These are phyloP conservation scores for Inga oerstediana DNA, from an alignment of 306 rosid species.

Conservation along the genomic window DNA sequence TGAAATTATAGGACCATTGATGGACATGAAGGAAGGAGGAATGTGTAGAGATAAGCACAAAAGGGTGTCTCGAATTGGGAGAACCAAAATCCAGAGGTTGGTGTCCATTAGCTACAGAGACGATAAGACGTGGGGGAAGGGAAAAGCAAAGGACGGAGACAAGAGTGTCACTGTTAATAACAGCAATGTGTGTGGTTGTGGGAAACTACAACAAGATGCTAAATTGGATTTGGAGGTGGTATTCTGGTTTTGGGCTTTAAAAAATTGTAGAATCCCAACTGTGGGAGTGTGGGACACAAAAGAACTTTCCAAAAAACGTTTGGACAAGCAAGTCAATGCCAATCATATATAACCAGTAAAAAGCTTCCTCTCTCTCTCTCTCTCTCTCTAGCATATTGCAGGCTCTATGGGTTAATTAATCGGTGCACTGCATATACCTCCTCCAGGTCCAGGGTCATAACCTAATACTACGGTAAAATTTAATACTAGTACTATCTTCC, in stretches of 20 bases:
- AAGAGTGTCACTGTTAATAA: conserved; percentile 2
- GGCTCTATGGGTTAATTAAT: neutral
- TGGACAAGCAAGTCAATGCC: conserved; percentile 94
- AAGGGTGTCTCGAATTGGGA: conserved; percentile 37
- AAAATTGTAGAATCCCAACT: conserved; percentile 47
- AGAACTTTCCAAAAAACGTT: conserved; percentile 83
- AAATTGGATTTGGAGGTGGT: neutral
- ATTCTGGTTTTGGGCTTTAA: conserved; percentile 38
- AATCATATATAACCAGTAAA: conserved; percentile 73
- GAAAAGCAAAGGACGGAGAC: conserved; percentile 17
- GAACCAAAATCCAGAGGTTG: conserved; percentile 22
- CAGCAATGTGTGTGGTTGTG: conserved; percentile 7
- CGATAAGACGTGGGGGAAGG: conserved; percentile 27
- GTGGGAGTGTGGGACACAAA: conserved; percentile 50
- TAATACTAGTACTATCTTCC: neutral
- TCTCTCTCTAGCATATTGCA: conserved; percentile 15
- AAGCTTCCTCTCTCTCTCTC: conserved; percentile 43
- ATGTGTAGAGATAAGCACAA: neutral
- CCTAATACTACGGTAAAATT: neutral
- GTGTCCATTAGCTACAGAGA: conserved; percentile 2
- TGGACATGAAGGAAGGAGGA: conserved; percentile 25
- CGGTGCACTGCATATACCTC: neutral
- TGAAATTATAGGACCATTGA: conserved; percentile 28
- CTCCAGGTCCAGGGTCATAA: neutral
- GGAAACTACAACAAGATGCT: conserved; percentile 13